phyloP scores from a whole-genome alignment of 2,329 filamentous ascomycete genomes.

The Davidsoniella virescens region DNA sequence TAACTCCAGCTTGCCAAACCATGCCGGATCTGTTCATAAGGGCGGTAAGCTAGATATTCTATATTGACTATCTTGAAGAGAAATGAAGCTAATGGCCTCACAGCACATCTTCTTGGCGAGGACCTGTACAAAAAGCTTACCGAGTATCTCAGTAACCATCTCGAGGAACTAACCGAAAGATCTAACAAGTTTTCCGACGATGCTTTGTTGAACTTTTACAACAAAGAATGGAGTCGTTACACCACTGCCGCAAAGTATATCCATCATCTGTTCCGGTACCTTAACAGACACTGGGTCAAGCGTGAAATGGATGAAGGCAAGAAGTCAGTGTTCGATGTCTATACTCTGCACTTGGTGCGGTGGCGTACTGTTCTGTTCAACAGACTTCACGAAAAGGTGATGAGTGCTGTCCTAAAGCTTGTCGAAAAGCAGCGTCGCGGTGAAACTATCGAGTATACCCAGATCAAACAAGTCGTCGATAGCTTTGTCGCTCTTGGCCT shows the following conservation, averaged over 20 bases:
- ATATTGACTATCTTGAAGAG: not conserved
- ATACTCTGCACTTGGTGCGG: constrained; percentile 86
- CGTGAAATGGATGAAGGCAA: constrained; percentile 97
- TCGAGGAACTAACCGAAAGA: constrained; percentile 51
- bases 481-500: constrained; percentile 91
- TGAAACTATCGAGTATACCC: constrained; percentile 90
- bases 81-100: not conserved
- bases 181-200: constrained; percentile 77
- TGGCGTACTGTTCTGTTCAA: constrained; percentile 89
- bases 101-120: constrained; percentile 86
- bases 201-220: constrained; percentile 81
- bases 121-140: constrained; percentile 89
- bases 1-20: constrained; percentile 30
- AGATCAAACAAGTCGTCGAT: constrained; percentile 94
- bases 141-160: constrained; percentile 64
- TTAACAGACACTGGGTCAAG: constrained; percentile 98
- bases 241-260: constrained; percentile 94
- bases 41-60: constrained; percentile 39
- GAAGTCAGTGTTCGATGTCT: constrained; percentile 95
- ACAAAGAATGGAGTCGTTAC: constrained; percentile 90
- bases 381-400: constrained; percentile 70
- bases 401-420: constrained; percentile 85
- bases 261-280: constrained; percentile 88
- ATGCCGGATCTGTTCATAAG: constrained; percentile 27
- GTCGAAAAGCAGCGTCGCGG: constrained; percentile 95